Percentiles rank a stretch among this genome's conserved stretches.
Evolutionary conservation across 805 yeast genomes (phyloP).

Genomic region (Pichia ethanolica): DNA sequence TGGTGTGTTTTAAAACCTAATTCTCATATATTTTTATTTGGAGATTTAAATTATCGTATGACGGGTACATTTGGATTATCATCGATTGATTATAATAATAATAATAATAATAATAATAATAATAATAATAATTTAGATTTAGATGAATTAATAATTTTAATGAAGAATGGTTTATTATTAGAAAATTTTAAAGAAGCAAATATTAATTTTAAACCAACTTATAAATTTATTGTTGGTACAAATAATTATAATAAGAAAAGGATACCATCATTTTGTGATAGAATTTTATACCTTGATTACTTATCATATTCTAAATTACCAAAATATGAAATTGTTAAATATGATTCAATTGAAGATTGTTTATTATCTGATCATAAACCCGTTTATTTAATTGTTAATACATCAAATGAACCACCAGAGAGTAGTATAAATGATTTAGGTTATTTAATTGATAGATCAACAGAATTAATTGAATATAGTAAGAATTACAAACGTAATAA

Average conservation of each 20-base stretch:
- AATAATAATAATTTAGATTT: slow-evolving; percentile 3
- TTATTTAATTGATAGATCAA: slow-evolving; percentile 2
- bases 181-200: slow-evolving; percentile 59
- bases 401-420: slow-evolving; percentile 25
- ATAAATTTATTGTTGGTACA: slow-evolving; percentile 52
- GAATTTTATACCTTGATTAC: slow-evolving; percentile 56
- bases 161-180: slow-evolving; percentile 39
- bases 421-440: background rate
- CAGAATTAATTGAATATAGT: slow-evolving; percentile 17
- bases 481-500: slow-evolving; percentile 14
- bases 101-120: background rate
- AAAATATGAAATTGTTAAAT: slow-evolving; percentile 28
- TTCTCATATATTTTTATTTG: slow-evolving; percentile 64
- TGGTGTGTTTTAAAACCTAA: slow-evolving; percentile 43
- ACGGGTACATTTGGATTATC: slow-evolving; percentile 14
- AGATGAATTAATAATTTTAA: slow-evolving; percentile 46
- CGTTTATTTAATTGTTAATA: slow-evolving; percentile 45
- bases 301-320: slow-evolving; percentile 11
- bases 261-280: slow-evolving; percentile 85
- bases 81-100: background rate
- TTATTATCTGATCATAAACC: slow-evolving; percentile 75
- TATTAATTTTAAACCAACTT: slow-evolving; percentile 72
- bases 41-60: slow-evolving; percentile 80
- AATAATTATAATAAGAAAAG: slow-evolving; percentile 46
- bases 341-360: slow-evolving; percentile 42